Evolutionary conservation across 768 basidiomycete species (phyloP), one percentile per base, ranked within the genome.

Genomic region (Tephrocybe rancida): DNA sequence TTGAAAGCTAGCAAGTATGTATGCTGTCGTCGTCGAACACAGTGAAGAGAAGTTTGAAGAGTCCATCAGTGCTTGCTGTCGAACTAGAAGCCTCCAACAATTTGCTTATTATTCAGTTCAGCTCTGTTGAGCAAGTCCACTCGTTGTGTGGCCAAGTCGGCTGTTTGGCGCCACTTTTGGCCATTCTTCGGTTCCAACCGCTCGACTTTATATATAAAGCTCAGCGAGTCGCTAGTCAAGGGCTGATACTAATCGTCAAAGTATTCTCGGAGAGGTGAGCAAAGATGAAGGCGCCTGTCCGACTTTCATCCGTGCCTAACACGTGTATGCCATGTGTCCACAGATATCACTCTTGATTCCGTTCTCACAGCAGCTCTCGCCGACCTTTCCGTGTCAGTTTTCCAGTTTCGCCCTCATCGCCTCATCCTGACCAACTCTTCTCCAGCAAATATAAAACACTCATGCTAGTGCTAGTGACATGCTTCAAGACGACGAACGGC

Each of bases 321-420:
- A 81, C 79, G 79, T 82, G 79, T 74, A 66, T 58, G 47, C 54
- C 67, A 52, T 61, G 55, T 61, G 34, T 58, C 51, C 49, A 51
- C 62, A 76, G 74, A 68, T 75, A 62, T 72, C 75, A 52, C 65
- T 73, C 57, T 62, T 73, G 62, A 67, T 75, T 62, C n/a, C 72
- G 67, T 67, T 73, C 74, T 64, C 71, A 72, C 68, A 73, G 71
- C 61, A 57, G 59, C 43, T 65, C 71, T 56, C 63, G 61, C 57
- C 67, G 63, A 42, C 62, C 61, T 26, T 52, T 53, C 51, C 61
- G 68, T 68, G 73, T 75, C 41, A 48, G 67, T 58, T 50, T 27
- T 32, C 39, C 14, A 8, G n/a, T 41, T n/a, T 48, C 22, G 34
- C 25, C 44, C 16, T 50, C 45, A 19, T 11, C 34, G 42, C 10